Percentiles rank a stretch among this genome's conserved stretches.
Conservation (phyloP, 2,329 filamentous ascomycete genomes). For the Alternaria sp. region DNA sequence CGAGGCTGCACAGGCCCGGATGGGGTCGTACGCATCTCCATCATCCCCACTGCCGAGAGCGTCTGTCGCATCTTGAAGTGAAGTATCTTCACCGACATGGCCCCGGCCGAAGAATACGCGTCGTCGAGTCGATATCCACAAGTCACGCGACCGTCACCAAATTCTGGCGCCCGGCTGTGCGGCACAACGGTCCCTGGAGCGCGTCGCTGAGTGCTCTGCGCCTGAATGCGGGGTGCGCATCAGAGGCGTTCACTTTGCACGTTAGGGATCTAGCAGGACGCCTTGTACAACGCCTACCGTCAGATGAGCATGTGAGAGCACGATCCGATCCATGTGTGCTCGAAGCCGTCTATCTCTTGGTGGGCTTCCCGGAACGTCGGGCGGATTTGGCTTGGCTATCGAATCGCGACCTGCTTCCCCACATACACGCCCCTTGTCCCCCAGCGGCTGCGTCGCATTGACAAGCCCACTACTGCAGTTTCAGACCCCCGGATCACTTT, state of each 20-base stretch:
- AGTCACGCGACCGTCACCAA: background rate
- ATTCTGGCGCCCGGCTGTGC: conserved; percentile 2
- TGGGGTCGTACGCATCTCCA: conserved; percentile 3
- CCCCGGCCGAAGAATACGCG: background rate
- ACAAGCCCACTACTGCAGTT: conserved; percentile 25
- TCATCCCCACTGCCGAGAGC: conserved; percentile 16
- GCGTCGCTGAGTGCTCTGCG: background rate
- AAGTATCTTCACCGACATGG: conserved; percentile 13
- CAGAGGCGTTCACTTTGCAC: background rate
- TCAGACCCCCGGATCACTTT: conserved; percentile 14
- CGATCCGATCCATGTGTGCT: conserved; percentile 2
- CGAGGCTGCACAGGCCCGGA: conserved; percentile 16
- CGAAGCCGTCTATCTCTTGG: conserved; percentile 3
- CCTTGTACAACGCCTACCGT: background rate
- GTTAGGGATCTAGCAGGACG: background rate
- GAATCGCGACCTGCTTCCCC: conserved; percentile 24
- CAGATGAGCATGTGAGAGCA: conserved; percentile 4
- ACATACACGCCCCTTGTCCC: conserved; percentile 23
- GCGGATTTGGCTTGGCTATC: conserved; percentile 19
- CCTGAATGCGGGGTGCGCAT: conserved; percentile 1
- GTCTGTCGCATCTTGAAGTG: conserved; percentile 1
- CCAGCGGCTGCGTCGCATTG: conserved; percentile 23
- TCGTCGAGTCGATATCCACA: conserved; percentile 1
- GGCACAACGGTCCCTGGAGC: conserved; percentile 6
- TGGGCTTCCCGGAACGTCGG: conserved; percentile 5